Base-by-base conservation (phyloP, 129 eudicot genomes). In the Cynara cardunculus region DNA sequence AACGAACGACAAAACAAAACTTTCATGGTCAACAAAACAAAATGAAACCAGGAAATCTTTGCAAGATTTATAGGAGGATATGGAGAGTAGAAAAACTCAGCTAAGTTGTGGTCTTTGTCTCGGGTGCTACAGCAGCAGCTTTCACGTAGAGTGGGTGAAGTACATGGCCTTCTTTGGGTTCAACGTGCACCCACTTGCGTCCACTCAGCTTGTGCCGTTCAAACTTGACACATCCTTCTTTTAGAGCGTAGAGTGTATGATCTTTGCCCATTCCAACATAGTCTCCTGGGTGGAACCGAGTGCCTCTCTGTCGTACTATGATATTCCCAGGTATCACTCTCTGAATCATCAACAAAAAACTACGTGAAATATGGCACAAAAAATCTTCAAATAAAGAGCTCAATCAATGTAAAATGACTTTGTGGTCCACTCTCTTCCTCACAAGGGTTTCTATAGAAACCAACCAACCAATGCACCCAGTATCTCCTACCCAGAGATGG, bases 211-310 rank as follows among this genome's bases (percentile, higher is more conserved):
- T 94, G 79, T 90, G 87, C 26, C 70, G 85, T 83, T 94, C 98
- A 85, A 94, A 94, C 84, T 94, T 94, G 25, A 94, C 98, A 71
- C 78, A 22, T 1, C 98, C 98, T 90, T 89, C 98, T 87, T 92
- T 94, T 30, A 94, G 65, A 59, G 98, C 98, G 39, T 85, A 94
- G 19, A 94, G 92, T 1, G 98, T 92, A 77, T 94, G 97, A 76
- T 94, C 98, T 85, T 83, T 94, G 28, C 97, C 98, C 2, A 94
- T 92, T 6, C 98, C 98, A 68, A 94, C 98, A 64, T 94, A 94
- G 78, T 92, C 83, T 46, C 98, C 98, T 5, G 98, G 98, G 80
- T 94, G 98, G 68, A 94, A 94, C 2, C 96, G 97, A 31, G 98
- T 94, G 37, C 98, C 98, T 78, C 98, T 79, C 70, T 92, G 98